Evolutionary conservation across 2,329 filamentous ascomycete species (phyloP).

Genomic region (Epichloe uncinata): DNA sequence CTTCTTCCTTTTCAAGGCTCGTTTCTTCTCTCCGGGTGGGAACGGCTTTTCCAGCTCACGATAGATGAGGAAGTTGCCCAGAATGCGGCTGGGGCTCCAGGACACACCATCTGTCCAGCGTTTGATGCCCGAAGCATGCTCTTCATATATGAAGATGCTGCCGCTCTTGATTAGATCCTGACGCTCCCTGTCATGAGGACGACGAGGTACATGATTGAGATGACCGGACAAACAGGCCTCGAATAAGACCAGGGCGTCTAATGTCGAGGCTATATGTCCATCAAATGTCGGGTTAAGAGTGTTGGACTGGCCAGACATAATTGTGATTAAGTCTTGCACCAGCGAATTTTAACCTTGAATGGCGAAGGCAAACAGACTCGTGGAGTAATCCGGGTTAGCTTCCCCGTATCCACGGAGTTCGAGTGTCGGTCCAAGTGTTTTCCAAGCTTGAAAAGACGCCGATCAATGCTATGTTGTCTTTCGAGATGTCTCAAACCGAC

Average conservation of each 20-base stretch:
- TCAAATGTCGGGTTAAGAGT: slow-evolving; percentile 48
- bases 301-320: slow-evolving; percentile 6
- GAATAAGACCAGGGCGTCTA: slow-evolving; percentile 68
- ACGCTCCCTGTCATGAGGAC: slow-evolving; percentile 78
- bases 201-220: slow-evolving; percentile 62
- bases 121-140: slow-evolving; percentile 82
- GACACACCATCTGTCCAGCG: slow-evolving; percentile 86
- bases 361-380: neutral
- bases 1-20: slow-evolving; percentile 59
- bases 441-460: neutral
- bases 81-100: slow-evolving; percentile 80
- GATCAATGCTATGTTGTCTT: neutral
- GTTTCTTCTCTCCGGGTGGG: slow-evolving; percentile 72
- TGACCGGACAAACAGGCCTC: slow-evolving; percentile 62
- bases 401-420: neutral
- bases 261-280: slow-evolving; percentile 55
- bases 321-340: neutral
- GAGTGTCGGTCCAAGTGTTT: neutral
- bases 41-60: slow-evolving; percentile 69
- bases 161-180: slow-evolving; percentile 67
- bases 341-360: neutral
- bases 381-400: neutral
- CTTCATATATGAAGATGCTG: slow-evolving; percentile 83
- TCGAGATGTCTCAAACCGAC: neutral
- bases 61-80: slow-evolving; percentile 77